Base-by-base conservation (phyloP, 805 yeast species). In the Schizosaccharomyces osmophilus region DNA sequence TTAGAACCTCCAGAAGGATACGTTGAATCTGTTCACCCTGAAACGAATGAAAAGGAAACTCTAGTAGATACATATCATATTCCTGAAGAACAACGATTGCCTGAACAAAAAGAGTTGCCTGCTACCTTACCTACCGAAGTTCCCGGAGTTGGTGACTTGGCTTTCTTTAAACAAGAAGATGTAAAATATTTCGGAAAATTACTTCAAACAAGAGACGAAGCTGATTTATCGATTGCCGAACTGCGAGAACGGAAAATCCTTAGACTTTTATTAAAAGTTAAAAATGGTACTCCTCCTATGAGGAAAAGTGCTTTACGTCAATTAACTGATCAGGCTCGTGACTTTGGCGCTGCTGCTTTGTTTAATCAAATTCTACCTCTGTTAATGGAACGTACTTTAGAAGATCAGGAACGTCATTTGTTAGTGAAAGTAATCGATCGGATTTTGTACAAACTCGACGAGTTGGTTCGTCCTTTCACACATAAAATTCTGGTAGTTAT, bases 401-500 rank as follows among this genome's bases (percentile, higher is more conserved):
- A 83, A 65, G 93, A 85, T 59, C 85, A 82, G 65, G 97, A 90
- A 69, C 77, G 95, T 19, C 94, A 87, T 72, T 69, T 87, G 13
- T 73, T 90, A 62, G 84, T 87, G 15, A 89, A 88, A 69, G 79
- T 86, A 8, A 72, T 85, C 15, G 87, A 82, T 45, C 73, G 95
- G 43, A 74, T 87, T 0, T 69, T 89, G 6, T 80, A 79, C 68
- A 82, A 77, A 64, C 72, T 89, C 17, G 87, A 82, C 48, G 84
- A 78, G 57, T 68, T 75, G 61, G 77, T 87, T 2, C 73, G 83
- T 55, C 95, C 96, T 0, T 85, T 75, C 65, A 81, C 94, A 0
- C 84, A 81, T 64, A 80, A 82, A 66, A 80, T 89, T 2, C 68
- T 89, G 31, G 78, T 79, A 17, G 95, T 86, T 0, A 77, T 85